Evolutionary conservation across 2,329 filamentous ascomycete species (phyloP), one percentile per base, ranked within the genome.

Genomic region (Lasiodiplodia gonubiensis): DNA sequence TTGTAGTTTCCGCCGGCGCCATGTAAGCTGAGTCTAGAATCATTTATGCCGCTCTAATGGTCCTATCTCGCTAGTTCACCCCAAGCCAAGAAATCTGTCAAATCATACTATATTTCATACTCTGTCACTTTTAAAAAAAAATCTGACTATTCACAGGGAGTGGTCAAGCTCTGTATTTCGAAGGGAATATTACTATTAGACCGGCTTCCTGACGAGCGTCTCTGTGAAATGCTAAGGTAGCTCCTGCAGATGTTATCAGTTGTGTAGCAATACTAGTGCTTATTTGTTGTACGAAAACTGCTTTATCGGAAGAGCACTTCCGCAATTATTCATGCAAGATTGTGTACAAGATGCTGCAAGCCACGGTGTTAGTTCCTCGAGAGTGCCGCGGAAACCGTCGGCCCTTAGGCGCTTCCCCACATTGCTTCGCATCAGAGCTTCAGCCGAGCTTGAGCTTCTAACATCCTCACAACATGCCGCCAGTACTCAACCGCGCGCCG

Each of bases 391-490:
- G 59, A 51, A 63, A 39, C 1, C 46, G n/a, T 33, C 59, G 59
- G 59, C 46, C n/a, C 11, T 30, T 49, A n/a, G 59, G n/a, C 4
- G 59, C 16, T 51, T 63, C 59, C 42, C 59, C 59, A 52, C 59
- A 63, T 42, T 55, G 33, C n/a, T n/a, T 63, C 10, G 30, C 25
- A 42, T 6, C 33, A 30, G 23, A 30, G 37, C 64, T 66, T 54
- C 63, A 46, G 51, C 51, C 63, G 39, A 65, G 52, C 63, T 48
- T 12, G 30, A 60, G 64, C 64, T 51, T 25, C 64, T 37, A 27
- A 46, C 54, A 51, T 7, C 27, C 18, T 27, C 54, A 67, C 54
- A 60, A 46, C 66, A 67, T 63, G 66, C 35, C 66, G 7, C 37
- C 66, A 49, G 52, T 51, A 25, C 55, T 63, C 49, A 51, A 42